A percentile compares a stretch with the other conserved stretches of the same genome.
These are phyloP conservation scores for Artemisia tridentata DNA, from an alignment of 129 eudicot genomes.

Conservation along the genomic window DNA sequence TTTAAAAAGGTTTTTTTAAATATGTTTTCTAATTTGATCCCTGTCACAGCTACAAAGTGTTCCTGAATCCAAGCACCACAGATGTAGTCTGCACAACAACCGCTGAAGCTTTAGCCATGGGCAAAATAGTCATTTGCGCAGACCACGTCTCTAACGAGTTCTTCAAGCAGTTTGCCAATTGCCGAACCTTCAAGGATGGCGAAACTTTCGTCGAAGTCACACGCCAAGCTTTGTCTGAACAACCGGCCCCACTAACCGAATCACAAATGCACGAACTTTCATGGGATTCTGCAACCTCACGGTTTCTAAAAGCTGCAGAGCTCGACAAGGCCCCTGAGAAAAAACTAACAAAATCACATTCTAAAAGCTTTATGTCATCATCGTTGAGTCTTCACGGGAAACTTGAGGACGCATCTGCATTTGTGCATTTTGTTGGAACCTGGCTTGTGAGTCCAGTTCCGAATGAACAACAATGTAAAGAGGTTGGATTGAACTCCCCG, in stretches of 20 bases:
- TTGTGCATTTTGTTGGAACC: conserved; percentile 67
- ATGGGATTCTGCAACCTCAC: conserved; percentile 92
- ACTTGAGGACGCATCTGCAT: conserved; percentile 85
- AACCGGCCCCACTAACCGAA: conserved; percentile 66
- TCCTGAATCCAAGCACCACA: conserved; percentile 95
- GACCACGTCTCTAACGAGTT: conserved; percentile 87
- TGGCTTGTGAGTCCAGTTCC: conserved; percentile 59
- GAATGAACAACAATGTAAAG: conserved; percentile 63
- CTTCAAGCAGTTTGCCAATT: conserved; percentile 91
- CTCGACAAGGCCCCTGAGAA: conserved; percentile 44
- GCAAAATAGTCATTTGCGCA: conserved; percentile 91
- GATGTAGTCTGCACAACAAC: conserved; percentile 94
- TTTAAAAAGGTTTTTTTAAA: background rate
- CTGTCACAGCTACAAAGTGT: conserved; percentile 74
- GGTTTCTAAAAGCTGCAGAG: conserved; percentile 64
- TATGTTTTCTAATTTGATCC: conserved; percentile 13
- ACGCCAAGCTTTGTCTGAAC: conserved; percentile 53
- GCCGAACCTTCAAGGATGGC: conserved; percentile 67
- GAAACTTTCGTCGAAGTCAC: conserved; percentile 71
- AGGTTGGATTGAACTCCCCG: conserved; percentile 53
- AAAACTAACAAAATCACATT: conserved; percentile 28
- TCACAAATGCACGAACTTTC: conserved; percentile 78
- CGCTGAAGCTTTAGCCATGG: conserved; percentile 97
- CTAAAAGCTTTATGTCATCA: conserved; percentile 56
- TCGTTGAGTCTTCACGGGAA: conserved; percentile 53